A percentile compares a stretch with the other conserved stretches of the same genome.
Conservation (phyloP, 352 stramenopile species). For the Phytophthora hibernalis region DNA sequence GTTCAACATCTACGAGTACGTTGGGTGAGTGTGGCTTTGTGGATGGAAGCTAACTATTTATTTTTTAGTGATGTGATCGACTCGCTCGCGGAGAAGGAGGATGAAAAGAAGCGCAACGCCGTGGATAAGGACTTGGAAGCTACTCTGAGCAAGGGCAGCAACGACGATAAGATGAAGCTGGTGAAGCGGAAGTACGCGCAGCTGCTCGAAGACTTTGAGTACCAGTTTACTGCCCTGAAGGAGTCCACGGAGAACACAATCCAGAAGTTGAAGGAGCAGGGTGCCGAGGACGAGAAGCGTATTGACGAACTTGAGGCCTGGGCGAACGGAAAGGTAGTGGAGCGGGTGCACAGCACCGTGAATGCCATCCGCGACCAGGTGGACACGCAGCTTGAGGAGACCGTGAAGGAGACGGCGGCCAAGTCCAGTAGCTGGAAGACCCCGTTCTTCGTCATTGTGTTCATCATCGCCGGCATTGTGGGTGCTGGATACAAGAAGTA, state of each 20-base stretch:
- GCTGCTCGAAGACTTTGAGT: constrained; percentile 87
- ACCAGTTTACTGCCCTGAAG: constrained; percentile 84
- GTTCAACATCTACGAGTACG: constrained; percentile 83
- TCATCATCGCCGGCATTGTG: constrained; percentile 65
- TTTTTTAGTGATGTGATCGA: constrained; percentile 67
- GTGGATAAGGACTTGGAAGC: constrained; percentile 60
- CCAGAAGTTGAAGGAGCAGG: constrained; percentile 78
- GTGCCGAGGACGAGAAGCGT: constrained; percentile 67
- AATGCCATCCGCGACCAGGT: constrained; percentile 72
- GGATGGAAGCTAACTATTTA: constrained; percentile 10
- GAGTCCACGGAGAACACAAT: constrained; percentile 87
- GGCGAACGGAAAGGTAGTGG: constrained; percentile 62
- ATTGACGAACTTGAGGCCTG: constrained; percentile 80
- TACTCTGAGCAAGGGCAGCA: constrained; percentile 56
- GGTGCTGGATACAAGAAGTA: constrained; percentile 89
- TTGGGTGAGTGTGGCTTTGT: constrained; percentile 10
- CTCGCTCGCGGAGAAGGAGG: constrained; percentile 48
- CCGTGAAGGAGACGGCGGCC: constrained; percentile 74
- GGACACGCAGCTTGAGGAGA: constrained; percentile 72
- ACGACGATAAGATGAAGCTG: constrained; percentile 66
- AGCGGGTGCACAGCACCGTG: constrained; percentile 64
- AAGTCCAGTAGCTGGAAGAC: constrained; percentile 84
- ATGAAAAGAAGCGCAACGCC: constrained; percentile 71
- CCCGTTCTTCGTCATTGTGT: constrained; percentile 81
- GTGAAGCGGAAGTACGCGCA: constrained; percentile 84